Evolutionary conservation across 805 yeast genomes (phyloP).

Genomic region (Monosporozyma servazzii): DNA sequence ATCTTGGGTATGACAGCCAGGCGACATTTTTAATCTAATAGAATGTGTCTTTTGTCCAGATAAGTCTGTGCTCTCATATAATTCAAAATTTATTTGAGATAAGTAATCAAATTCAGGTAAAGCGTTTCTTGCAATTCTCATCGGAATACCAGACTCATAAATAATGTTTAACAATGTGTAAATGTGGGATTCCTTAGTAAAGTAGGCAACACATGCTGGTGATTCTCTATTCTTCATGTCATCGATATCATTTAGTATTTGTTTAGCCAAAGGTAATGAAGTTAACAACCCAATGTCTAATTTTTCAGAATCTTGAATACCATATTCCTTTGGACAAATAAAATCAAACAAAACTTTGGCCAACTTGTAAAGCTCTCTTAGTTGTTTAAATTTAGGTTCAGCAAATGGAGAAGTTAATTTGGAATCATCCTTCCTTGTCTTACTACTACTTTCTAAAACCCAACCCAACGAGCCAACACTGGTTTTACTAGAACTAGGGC

Average conservation of each 20-base stretch:
- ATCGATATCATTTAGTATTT: slow-evolving; percentile 71
- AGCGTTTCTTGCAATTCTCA: slow-evolving; percentile 89
- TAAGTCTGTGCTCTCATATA: slow-evolving; percentile 73
- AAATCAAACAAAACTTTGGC: slow-evolving; percentile 93
- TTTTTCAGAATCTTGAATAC: slow-evolving; percentile 90
- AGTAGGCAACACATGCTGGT: slow-evolving; percentile 81
- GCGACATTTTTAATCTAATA: slow-evolving; percentile 82
- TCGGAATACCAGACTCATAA: slow-evolving; percentile 89
- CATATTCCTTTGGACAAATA: slow-evolving; percentile 97
- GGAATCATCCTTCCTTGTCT: slow-evolving; percentile 21
- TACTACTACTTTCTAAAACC: slow-evolving; percentile 41
- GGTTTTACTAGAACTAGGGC: slow-evolving; percentile 13
- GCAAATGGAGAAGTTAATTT: slow-evolving; percentile 49
- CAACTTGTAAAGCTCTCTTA: slow-evolving; percentile 80
- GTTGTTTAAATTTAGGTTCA: slow-evolving; percentile 64
- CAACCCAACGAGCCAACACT: slow-evolving; percentile 65
- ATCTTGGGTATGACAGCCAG: slow-evolving; percentile 97
- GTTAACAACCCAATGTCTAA: slow-evolving; percentile 92
- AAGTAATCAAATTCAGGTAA: slow-evolving; percentile 92
- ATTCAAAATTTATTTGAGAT: slow-evolving; percentile 88
- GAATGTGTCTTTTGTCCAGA: slow-evolving; percentile 75
- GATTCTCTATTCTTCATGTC: slow-evolving; percentile 67
- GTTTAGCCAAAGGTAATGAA: slow-evolving; percentile 85
- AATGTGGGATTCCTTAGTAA: slow-evolving; percentile 95
- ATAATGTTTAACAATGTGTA: slow-evolving; percentile 85